Conservation (phyloP, 208 protist genomes). For the Blechomonas ayalai region DNA sequence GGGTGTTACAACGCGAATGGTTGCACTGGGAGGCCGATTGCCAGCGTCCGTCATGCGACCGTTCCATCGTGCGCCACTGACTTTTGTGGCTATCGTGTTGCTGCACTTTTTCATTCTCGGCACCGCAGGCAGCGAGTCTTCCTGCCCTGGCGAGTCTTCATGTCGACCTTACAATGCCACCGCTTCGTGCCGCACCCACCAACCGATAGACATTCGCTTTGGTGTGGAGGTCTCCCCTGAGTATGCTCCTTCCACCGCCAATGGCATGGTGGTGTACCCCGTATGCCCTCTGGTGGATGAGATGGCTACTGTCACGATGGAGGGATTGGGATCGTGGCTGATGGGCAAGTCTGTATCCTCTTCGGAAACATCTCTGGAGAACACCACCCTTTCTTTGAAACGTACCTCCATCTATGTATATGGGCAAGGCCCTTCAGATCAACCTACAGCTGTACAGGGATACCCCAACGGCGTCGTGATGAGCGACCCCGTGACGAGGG, state of each 20-base stretch:
- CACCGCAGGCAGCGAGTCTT: too few relatives aligned
- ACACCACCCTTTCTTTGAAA: too few relatives aligned
- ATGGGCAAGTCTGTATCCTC: neutral
- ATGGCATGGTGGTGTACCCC: slow-evolving; percentile 2
- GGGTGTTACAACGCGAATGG: too few relatives aligned
- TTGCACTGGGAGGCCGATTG: too few relatives aligned
- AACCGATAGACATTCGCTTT: slow-evolving; percentile 16
- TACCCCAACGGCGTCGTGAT: slow-evolving; percentile 6
- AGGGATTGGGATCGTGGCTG: slow-evolving; percentile 4
- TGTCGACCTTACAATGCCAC: slow-evolving; percentile 11
- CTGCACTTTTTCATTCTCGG: too few relatives aligned
- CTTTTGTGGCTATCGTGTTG: too few relatives aligned
- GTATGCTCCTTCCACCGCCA: too few relatives aligned
- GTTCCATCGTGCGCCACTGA: too few relatives aligned
- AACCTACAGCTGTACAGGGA: slow-evolving; percentile 2
- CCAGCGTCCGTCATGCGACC: too few relatives aligned
- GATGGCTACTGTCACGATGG: slow-evolving; percentile 13
- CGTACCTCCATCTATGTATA: slow-evolving; percentile 10
- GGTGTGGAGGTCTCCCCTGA: slow-evolving; percentile 1
- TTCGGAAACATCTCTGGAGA: too few relatives aligned
- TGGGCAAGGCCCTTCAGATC: slow-evolving; percentile 6
- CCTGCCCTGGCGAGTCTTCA: too few relatives aligned
- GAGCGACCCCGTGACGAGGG: slow-evolving; percentile 1
- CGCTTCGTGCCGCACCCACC: slow-evolving; percentile 1
- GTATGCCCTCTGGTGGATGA: slow-evolving; percentile 24